Percentiles rank a stretch among this genome's conserved stretches.
Evolutionary conservation across 257 asterid genomes (phyloP).

Genomic region (Jaltomata sinuosa): DNA sequence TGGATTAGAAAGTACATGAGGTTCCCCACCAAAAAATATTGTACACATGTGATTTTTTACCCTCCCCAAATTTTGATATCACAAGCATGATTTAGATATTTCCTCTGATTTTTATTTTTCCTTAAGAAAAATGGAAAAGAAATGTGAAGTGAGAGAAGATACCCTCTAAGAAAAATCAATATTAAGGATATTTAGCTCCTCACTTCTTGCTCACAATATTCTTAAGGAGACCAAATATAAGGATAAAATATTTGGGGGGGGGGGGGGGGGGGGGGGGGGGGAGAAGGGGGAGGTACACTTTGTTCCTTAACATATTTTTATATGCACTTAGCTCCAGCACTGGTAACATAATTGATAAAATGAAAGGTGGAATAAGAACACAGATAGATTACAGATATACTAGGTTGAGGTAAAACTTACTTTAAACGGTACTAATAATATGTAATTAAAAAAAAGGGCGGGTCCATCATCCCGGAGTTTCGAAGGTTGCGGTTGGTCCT

Average conservation of each 20-base stretch:
- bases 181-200: not conserved
- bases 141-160: not conserved
- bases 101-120: not conserved
- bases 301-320: not conserved
- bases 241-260: not conserved
- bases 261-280: not conserved
- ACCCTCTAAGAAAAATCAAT: not conserved
- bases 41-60: not conserved
- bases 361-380: not conserved
- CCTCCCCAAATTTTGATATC: not conserved
- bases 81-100: not conserved
- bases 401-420: not conserved
- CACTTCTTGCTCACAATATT: not conserved
- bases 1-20: not conserved
- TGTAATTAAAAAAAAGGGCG: not conserved
- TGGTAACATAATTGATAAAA: not conserved
- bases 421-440: not conserved
- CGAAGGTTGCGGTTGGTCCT: not conserved
- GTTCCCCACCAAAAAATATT: not conserved
- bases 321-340: not conserved
- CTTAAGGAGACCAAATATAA: not conserved
- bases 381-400: not conserved
- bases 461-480: not conserved
- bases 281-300: not conserved
- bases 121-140: not conserved